Percentiles rank a stretch among this genome's conserved stretches.
phyloP scores from a whole-genome alignment of 306 rosid genomes.

The Begonia loranthoides region DNA sequence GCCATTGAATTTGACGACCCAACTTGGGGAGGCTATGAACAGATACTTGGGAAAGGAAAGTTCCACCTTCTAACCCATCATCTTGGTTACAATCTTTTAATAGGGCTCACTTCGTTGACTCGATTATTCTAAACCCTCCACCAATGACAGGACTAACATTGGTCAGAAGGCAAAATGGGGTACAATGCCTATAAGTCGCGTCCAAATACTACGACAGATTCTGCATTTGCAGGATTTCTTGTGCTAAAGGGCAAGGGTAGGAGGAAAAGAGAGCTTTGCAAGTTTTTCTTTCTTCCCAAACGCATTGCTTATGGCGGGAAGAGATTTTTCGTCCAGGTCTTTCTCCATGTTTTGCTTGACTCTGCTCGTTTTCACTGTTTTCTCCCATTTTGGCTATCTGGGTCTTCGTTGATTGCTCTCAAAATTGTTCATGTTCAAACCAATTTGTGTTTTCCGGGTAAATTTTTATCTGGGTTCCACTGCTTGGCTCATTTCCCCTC shows the following conservation, averaged over 20 bases:
- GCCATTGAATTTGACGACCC: too few relatives aligned
- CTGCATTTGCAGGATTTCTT: background rate
- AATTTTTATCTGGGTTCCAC: slow-evolving; percentile 7
- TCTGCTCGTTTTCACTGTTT: background rate
- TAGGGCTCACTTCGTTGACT: too few relatives aligned
- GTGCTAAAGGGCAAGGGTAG: background rate
- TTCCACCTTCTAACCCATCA: too few relatives aligned
- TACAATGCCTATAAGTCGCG: too few relatives aligned
- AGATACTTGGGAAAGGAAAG: too few relatives aligned
- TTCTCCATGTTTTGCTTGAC: slow-evolving; percentile 1
- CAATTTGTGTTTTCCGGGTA: background rate
- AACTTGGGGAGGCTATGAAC: too few relatives aligned
- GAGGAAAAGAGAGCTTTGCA: background rate
- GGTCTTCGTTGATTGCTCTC: background rate
- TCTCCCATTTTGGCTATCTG: background rate
- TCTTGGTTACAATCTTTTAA: too few relatives aligned
- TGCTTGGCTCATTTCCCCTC: background rate
- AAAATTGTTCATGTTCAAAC: background rate
- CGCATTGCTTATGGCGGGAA: background rate
- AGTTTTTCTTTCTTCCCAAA: background rate
- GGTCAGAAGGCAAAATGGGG: too few relatives aligned
- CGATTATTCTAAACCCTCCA: too few relatives aligned
- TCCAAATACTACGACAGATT: too few relatives aligned
- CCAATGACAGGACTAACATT: too few relatives aligned
- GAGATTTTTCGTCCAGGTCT: background rate